Evolutionary conservation across 352 stramenopile species (phyloP).

Genomic region (Aphanomyces invadans): DNA sequence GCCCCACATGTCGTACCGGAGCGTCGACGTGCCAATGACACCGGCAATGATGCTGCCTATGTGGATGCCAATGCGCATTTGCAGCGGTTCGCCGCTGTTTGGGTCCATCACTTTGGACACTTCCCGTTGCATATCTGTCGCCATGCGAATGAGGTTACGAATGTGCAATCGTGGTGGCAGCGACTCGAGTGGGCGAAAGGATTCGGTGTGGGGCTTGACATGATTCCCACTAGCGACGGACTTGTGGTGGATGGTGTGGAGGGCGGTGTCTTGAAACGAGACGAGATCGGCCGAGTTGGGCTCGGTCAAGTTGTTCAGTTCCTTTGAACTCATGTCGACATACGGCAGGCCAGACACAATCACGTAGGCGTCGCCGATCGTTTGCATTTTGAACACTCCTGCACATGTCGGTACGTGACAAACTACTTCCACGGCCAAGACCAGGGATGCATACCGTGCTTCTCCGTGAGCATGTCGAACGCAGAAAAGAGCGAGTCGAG

Average conservation of each 20-base stretch:
- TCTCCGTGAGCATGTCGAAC: constrained; percentile 88
- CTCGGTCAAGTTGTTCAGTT: background rate
- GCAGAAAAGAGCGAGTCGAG: constrained; percentile 87
- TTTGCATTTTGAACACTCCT: constrained; percentile 90
- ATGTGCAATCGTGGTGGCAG: constrained; percentile 50
- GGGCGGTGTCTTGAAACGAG: background rate
- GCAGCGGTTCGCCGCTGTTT: constrained; percentile 70
- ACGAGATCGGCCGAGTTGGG: background rate
- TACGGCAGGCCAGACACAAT: constrained; percentile 82
- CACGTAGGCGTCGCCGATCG: constrained; percentile 90
- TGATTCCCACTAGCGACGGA: background rate
- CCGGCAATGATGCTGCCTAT: constrained; percentile 83
- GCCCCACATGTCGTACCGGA: constrained; percentile 87
- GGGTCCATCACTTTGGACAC: constrained; percentile 75
- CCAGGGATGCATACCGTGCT: constrained; percentile 66
- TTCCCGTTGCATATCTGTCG: constrained; percentile 82
- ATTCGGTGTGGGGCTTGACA: background rate
- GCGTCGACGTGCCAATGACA: constrained; percentile 76
- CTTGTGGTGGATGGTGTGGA: background rate
- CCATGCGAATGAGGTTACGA: constrained; percentile 69
- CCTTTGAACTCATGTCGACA: constrained; percentile 57
- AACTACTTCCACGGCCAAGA: background rate
- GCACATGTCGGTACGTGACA: background rate
- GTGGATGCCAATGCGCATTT: constrained; percentile 86
- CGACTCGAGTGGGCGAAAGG: constrained; percentile 26